phyloP scores from a whole-genome alignment of 352 stramenopile species.

The Elongisporangium anandrum region DNA sequence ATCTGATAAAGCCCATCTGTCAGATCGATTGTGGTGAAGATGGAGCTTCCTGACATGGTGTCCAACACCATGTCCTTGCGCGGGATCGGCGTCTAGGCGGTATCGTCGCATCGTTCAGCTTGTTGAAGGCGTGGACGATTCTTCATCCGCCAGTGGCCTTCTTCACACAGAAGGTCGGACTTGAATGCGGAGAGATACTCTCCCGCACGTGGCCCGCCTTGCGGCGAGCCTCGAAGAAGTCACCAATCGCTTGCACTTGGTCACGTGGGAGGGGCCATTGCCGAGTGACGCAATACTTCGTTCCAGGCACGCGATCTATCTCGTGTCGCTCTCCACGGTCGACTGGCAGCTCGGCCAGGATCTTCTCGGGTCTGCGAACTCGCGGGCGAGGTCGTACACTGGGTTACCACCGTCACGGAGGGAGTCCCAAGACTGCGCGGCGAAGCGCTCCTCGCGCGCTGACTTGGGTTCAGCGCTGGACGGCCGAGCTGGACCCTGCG shows the following conservation, averaged over 20 bases:
- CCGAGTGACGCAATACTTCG: slow-evolving; percentile 12
- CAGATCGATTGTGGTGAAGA: slow-evolving; percentile 18
- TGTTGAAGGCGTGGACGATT: slow-evolving; percentile 31
- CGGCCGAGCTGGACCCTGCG: neutral
- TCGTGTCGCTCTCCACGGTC: slow-evolving; percentile 10
- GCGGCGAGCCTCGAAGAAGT: slow-evolving; percentile 11
- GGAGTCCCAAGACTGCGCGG: slow-evolving; percentile 7
- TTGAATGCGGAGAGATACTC: slow-evolving; percentile 16
- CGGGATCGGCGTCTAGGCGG: slow-evolving; percentile 23
- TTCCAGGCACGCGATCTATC: no score
- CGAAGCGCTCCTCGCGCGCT: slow-evolving; percentile 7
- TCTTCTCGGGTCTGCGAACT: slow-evolving; percentile 15
- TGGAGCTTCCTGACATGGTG: slow-evolving; percentile 18
- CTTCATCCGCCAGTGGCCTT: slow-evolving; percentile 15
- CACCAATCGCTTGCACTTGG: slow-evolving; percentile 16
- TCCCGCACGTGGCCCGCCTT: slow-evolving; percentile 12
- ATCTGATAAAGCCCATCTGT: slow-evolving; percentile 8
- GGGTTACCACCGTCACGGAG: no score
- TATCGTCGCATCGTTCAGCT: slow-evolving; percentile 24
- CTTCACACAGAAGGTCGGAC: slow-evolving; percentile 21
- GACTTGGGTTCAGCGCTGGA: slow-evolving; percentile 8
- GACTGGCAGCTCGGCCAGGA: slow-evolving; percentile 6
- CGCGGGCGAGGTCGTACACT: slow-evolving; percentile 6
- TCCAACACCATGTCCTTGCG: slow-evolving; percentile 21
- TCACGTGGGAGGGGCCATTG: slow-evolving; percentile 13